Evolutionary conservation across 305 asterid species (phyloP).

Genomic region (Solanum aculeatissimum): DNA sequence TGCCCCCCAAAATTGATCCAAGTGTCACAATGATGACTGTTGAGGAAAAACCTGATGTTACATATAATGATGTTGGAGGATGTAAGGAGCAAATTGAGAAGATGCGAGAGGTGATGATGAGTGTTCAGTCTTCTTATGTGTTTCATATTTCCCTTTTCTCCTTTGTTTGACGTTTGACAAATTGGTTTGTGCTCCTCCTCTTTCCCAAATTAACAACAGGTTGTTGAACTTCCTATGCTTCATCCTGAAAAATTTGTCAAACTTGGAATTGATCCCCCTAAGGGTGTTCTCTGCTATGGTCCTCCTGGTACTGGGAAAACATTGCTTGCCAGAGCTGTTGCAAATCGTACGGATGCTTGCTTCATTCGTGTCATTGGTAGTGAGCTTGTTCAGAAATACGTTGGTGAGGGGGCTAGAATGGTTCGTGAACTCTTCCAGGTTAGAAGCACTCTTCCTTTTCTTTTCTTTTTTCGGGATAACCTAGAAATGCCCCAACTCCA

Average conservation of each 20-base stretch:
- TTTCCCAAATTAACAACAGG: conserved; percentile 25
- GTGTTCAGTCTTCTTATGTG: not conserved
- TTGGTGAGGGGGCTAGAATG: conserved; percentile 99
- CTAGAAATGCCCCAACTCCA: not conserved
- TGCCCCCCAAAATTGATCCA: conserved; percentile 96
- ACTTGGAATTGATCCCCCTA: conserved; percentile 95
- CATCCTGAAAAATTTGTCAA: conserved; percentile 92
- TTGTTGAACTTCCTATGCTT: conserved; percentile 95
- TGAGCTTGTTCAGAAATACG: conserved; percentile 95
- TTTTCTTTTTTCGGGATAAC: too few species aligned
- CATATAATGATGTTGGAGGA: conserved; percentile 93
- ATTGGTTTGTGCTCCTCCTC: not conserved
- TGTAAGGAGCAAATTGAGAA: conserved; percentile 94
- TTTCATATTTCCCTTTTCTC: not conserved
- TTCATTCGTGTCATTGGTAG: conserved; percentile 95
- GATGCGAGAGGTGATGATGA: conserved; percentile 72
- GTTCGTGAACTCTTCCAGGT: conserved; percentile 97
- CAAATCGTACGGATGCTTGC: conserved; percentile 95
- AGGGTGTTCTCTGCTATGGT: conserved; percentile 92
- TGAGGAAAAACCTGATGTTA: conserved; percentile 93
- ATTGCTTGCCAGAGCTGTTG: conserved; percentile 86
- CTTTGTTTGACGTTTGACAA: not conserved
- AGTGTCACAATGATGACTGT: conserved; percentile 98
- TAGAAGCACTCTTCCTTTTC: not conserved
- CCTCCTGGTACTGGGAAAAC: conserved; percentile 97